Evolutionary conservation across 441 rosid species (phyloP).

Genomic region (Adansonia rubrostipa): DNA sequence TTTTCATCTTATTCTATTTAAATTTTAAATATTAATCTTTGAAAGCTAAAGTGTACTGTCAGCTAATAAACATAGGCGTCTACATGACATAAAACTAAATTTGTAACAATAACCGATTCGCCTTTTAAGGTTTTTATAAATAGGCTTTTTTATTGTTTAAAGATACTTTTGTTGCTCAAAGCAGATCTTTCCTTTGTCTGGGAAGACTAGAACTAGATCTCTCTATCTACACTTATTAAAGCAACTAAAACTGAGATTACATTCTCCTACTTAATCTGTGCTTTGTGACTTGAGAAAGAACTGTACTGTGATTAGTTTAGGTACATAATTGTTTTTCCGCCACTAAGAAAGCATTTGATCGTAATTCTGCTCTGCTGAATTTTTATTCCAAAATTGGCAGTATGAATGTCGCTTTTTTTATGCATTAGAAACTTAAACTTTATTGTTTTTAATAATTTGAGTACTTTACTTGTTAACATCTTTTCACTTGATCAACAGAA

Average conservation of each 20-base stretch:
- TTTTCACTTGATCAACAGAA: constrained; percentile 50
- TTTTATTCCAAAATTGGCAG: not conserved
- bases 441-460: constrained; percentile 8
- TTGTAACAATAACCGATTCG: constrained; percentile 1
- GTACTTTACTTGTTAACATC: constrained; percentile 24
- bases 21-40: constrained; percentile 1
- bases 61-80: not conserved
- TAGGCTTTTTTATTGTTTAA: not conserved
- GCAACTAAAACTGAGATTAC: not conserved
- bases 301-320: not conserved
- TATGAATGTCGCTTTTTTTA: constrained; percentile 8
- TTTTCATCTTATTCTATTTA: not conserved
- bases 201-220: not conserved
- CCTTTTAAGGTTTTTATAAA: not conserved
- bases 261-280: not conserved
- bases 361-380: not conserved
- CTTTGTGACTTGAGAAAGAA: not conserved
- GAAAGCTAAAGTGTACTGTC: not conserved
- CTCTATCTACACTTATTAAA: not conserved
- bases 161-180: constrained; percentile 10
- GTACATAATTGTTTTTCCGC: not conserved
- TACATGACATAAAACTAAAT: not conserved
- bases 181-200: not conserved
- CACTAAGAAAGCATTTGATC: not conserved
- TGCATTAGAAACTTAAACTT: not conserved